Base-by-base conservation (phyloP, 345 rosid genomes). In the Conringia planisiliqua region DNA sequence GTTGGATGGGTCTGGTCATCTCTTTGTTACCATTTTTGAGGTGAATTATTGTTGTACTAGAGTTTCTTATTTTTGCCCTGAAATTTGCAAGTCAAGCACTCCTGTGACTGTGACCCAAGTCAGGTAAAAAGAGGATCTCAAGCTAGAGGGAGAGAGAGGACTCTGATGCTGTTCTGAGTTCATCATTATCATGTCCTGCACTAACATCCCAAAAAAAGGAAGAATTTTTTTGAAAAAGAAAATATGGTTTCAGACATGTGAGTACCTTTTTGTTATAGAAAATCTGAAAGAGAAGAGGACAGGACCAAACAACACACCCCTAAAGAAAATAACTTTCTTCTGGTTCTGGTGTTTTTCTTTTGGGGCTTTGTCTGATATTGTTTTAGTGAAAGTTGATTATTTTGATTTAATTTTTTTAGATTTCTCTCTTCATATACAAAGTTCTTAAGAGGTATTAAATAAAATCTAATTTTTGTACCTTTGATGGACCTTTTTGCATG, bases 31-130 rank as follows among this genome's bases (percentile, higher is more conserved):
- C 29, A 70, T 44, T 44, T 76, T 62, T 70, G 75, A 33, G 80
- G 80, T 76, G 71, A 55, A 76, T 62, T 76, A 76, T 70, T 76
- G 71, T 70, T 76, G 80, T 76, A 70, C 71, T 70, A 56, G 10
- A 62, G 66, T 76, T 76, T 70, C 80, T 76, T 44, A 10, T 76
- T 76, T 54, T 56, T 76, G 80, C 80, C 61, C 80, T 62, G 55
- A 70, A 62, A 35, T 76, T 76, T 70, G 80, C 66, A 70, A 76
- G 75, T 76, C 71, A 68, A 68, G 68, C 61, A 40, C 57, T 68
- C 56, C 74, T 75, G 74, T 70, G 75, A 70, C 71, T 76, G 60
- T 76, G 66, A 76, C 74, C 70, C 68, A 61, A 26, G 66, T 62
- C 80, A 63, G 80, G 60, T 62, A 36, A 70, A 76, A 76, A 54